Base-by-base conservation (phyloP, 2,329 filamentous ascomycete species). In the Clathrospora elynae region DNA sequence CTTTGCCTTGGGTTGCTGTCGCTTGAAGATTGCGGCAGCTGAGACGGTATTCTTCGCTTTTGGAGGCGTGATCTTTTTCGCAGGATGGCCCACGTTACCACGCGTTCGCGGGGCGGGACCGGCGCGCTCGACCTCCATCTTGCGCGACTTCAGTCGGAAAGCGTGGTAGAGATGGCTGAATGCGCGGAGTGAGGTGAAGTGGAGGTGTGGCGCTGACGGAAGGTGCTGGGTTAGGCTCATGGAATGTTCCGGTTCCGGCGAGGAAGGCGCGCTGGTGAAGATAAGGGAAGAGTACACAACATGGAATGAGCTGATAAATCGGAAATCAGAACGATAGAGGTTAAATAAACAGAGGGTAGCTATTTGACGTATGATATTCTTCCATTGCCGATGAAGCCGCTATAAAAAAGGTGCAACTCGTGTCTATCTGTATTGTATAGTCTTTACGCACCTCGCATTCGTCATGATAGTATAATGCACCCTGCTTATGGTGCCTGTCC, bases 1-100 rank as follows among this genome's bases (percentile, higher is more conserved):
- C 7, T 46, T 42, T 17, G 23, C 22, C 10, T 12, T 61, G 35
- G 24, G 34, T 14, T 16, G 40, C 36, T 36, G 54, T 44, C 29
- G 62, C 19, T 52, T 61, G 56, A 67, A 70, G n/a, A 67, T 34
- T 14, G 45, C 35, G 6, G 57, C 51, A 18, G 54, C 54, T 6
- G 64, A 62, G 9, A 63, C 37, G 9, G 51, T 42, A n/a, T 52
- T 48, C 22, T 47, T 52, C 4, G 11, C 16, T 14, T 32, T 25
- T 12, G 13, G 6, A 25, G 37, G 25, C n/a, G 25, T 33, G 12
- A 29, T 5, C 8, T 36, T 35, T 17, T 42, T 46, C 8, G 17
- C 14, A 8, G 9, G 29, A 11, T 31, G 26, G 11, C 11, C 24
- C n/a, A 12, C 35, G 13, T 23, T 41, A 31, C 23, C 26, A 17